Percentiles rank a stretch among this genome's conserved stretches.
Evolutionary conservation across 805 yeast genomes (phyloP).

Genomic region (Wickerhamiella parazyma): DNA sequence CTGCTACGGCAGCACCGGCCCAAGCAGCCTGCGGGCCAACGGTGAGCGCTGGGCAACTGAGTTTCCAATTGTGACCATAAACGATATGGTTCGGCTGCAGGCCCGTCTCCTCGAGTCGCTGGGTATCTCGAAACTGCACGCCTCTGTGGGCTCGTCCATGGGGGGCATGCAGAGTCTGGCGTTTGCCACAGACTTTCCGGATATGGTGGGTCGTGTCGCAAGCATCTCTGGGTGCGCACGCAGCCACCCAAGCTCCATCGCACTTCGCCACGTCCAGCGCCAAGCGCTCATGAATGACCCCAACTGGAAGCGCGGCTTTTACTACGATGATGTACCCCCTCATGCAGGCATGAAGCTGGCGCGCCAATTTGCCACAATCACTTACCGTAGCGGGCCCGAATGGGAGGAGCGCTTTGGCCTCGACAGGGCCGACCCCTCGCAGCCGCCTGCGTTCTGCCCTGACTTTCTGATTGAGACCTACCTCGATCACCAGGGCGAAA

Average conservation of each 20-base stretch:
- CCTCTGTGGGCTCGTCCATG: slow-evolving; percentile 84
- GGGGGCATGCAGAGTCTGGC: slow-evolving; percentile 99
- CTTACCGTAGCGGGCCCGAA: slow-evolving; percentile 91
- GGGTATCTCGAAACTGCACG: slow-evolving; percentile 51
- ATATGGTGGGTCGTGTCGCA: slow-evolving; percentile 55
- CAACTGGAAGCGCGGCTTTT: slow-evolving; percentile 84
- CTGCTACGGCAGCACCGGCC: slow-evolving; percentile 92
- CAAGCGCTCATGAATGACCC: slow-evolving; percentile 92
- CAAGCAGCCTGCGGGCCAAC: slow-evolving; percentile 64
- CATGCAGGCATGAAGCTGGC: slow-evolving; percentile 93
- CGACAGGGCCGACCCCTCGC: slow-evolving; percentile 65
- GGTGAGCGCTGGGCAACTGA: slow-evolving; percentile 67
- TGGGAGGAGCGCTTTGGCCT: slow-evolving; percentile 92
- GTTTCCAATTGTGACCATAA: slow-evolving; percentile 73
- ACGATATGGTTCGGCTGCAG: slow-evolving; percentile 88
- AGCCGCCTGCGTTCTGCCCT: slow-evolving; percentile 80
- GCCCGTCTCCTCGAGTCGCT: slow-evolving; percentile 53
- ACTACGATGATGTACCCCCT: slow-evolving; percentile 70
- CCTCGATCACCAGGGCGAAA: slow-evolving; percentile 88
- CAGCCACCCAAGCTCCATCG: slow-evolving; percentile 88
- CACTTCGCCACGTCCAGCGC: slow-evolving; percentile 83
- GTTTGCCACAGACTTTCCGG: slow-evolving; percentile 70
- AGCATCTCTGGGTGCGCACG: slow-evolving; percentile 88
- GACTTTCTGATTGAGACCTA: slow-evolving; percentile 88
- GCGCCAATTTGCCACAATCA: slow-evolving; percentile 84